Evolutionary conservation across 2,329 filamentous ascomycete genomes (phyloP), one percentile per base, ranked within the genome.

Genomic region (Colletotrichum echinochloae): DNA sequence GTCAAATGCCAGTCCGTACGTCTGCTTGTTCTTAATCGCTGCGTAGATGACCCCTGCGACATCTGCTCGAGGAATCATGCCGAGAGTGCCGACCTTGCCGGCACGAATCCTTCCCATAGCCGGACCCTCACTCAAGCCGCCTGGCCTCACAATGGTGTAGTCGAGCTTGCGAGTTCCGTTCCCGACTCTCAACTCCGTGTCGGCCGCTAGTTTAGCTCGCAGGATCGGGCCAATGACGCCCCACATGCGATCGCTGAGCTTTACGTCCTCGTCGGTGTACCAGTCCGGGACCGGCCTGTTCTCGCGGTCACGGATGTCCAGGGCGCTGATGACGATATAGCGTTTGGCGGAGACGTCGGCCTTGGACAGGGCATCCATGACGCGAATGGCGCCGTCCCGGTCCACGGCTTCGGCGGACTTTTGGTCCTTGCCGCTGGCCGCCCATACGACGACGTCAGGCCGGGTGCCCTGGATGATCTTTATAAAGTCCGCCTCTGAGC

Each of bases 101-200:
- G 84, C 80, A 9, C 74, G 77, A 6, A 85, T 77, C 44, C 74
- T 81, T 6, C 82, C 83, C 26, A 74, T 79, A 5, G 75, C 79
- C 2, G 76, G 73, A 1, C 81, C 81, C 30, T 83, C 77, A n/a
- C 73, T 79, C 59, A 85, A 74, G 8, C 78, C 76, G 3, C 82
- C 82, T 0, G 83, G 83, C 41, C 83, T 73, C 60, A 85, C 78
- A 66, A 85, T 84, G 11, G 83, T 85, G 75, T 83, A 86, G 33
- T 82, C 79, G 61, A 85, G 73, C 6, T 77, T 78, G 14, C 82
- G 71, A 37, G 75, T 73, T 54, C 67, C 75, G 69, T 84, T 84
- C 12, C 79, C 77, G 12, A 76, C 79, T 52, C 81, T 78, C 30
- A 84, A 74, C 65, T 77, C 77, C 60, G 75, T 77, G 73, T 85